Percentiles rank a stretch among this genome's conserved stretches.
Evolutionary conservation across 257 asterid species (phyloP).

Genomic region (Paulownia fortunei): DNA sequence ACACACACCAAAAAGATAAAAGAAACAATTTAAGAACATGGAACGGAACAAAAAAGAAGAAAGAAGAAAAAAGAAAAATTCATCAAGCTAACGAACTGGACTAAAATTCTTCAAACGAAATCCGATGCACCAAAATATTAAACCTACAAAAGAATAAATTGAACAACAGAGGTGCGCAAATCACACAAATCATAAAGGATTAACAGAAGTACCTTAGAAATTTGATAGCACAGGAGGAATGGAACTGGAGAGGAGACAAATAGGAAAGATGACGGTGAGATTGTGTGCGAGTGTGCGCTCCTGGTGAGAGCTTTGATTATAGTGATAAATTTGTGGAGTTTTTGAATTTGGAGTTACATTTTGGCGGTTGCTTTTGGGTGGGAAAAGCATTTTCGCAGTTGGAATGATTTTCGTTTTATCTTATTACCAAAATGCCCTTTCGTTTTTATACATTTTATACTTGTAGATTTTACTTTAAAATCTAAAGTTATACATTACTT

Average conservation of each 20-base stretch:
- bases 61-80: neutral
- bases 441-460: neutral
- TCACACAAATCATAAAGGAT: neutral
- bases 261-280: neutral
- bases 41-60: neutral
- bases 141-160: neutral
- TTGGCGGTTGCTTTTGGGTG: constrained; percentile 46
- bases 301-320: neutral
- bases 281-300: too few relatives aligned
- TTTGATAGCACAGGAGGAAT: neutral
- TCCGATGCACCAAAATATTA: neutral
- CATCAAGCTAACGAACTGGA: neutral
- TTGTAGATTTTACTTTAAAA: too few relatives aligned
- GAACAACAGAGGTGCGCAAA: neutral
- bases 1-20: neutral
- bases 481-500: too few relatives aligned
- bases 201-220: constrained; percentile 15
- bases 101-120: neutral
- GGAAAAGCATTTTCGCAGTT: constrained; percentile 27
- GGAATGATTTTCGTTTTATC: constrained; percentile 5
- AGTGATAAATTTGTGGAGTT: constrained; percentile 26
- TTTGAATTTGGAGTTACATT: constrained; percentile 32
- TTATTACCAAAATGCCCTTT: constrained; percentile 15
- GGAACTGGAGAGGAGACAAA: neutral
- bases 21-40: neutral